A percentile compares a stretch with the other conserved stretches of the same genome.
These are phyloP conservation scores for Nepenthes mirabilis DNA, from an alignment of 148 eudicot genomes.

Conservation along the genomic window DNA sequence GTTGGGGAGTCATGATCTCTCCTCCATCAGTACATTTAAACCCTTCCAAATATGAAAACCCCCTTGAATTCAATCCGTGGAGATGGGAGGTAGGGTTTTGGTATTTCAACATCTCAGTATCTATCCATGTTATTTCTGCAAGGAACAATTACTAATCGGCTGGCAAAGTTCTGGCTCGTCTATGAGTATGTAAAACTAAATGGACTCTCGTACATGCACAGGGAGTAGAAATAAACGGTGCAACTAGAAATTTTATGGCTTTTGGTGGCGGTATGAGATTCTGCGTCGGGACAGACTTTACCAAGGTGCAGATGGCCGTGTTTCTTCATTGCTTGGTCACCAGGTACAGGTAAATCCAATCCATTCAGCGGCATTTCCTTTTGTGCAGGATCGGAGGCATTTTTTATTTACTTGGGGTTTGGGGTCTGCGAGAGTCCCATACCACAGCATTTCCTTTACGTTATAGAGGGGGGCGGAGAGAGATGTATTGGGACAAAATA, in stretches of 20 bases:
- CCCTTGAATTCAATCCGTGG: conserved; percentile 75
- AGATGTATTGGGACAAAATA: too few species aligned
- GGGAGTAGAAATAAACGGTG: conserved; percentile 51
- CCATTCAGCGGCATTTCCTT: background rate
- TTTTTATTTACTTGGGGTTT: too few species aligned
- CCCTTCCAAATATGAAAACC: conserved; percentile 58
- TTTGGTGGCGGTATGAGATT: conserved; percentile 88
- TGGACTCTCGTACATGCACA: conserved; percentile 6
- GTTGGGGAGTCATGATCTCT: conserved; percentile 91
- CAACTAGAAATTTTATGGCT: conserved; percentile 74
- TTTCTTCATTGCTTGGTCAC: conserved; percentile 66
- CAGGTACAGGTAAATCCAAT: conserved; percentile 48
- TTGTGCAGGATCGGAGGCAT: background rate
- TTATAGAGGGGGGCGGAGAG: too few species aligned
- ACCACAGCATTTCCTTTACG: too few species aligned
- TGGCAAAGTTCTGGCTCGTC: background rate
- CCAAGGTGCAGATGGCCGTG: conserved; percentile 70
- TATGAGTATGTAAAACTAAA: background rate
- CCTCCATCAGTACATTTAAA: conserved; percentile 90
- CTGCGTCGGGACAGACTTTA: conserved; percentile 75
- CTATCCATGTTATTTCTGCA: background rate
- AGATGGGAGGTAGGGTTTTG: conserved; percentile 66
- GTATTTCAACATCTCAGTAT: background rate
- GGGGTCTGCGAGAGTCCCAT: too few species aligned
- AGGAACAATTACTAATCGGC: background rate